Conservation (phyloP, 257 asterid species). For the Hygrophila difformis region DNA sequence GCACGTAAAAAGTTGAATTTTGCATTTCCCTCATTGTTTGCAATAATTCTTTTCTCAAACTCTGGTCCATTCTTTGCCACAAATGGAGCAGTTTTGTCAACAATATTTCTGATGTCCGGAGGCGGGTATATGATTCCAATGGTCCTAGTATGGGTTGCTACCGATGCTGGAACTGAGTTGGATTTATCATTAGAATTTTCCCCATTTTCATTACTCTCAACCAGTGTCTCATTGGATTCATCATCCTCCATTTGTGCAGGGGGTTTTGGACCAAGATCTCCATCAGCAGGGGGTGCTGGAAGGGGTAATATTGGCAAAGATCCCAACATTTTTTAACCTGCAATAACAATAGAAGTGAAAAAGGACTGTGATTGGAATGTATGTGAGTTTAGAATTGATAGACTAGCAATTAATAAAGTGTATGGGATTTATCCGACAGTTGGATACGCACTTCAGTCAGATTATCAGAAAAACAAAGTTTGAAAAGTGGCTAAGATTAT, state of each 20-base stretch:
- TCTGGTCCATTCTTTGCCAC: slow-evolving; percentile 89
- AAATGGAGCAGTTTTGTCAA: slow-evolving; percentile 78
- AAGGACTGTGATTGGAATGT: no score
- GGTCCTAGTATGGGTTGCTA: slow-evolving; percentile 78
- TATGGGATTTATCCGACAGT: no score
- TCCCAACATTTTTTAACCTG: slow-evolving; percentile 53
- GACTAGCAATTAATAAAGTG: no score
- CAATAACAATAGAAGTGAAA: slow-evolving; percentile 3
- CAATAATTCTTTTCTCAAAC: slow-evolving; percentile 72
- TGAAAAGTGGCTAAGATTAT: no score
- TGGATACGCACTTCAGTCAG: no score
- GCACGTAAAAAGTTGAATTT: slow-evolving; percentile 68
- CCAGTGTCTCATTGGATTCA: slow-evolving; percentile 2
- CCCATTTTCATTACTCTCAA: slow-evolving; percentile 25
- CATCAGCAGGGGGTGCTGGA: slow-evolving; percentile 59
- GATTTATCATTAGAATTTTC: slow-evolving; percentile 15
- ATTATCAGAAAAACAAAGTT: no score
- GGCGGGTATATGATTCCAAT: slow-evolving; percentile 91
- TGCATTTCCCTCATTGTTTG: slow-evolving; percentile 72
- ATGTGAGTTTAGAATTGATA: no score
- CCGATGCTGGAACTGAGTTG: slow-evolving; percentile 37
- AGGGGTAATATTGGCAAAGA: slow-evolving; percentile 63
- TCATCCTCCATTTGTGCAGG: slow-evolving; percentile 1
- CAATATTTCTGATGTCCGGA: slow-evolving; percentile 75
- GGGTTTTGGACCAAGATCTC: slow-evolving; percentile 9